Base-by-base conservation (phyloP, 2,329 filamentous ascomycete genomes). In the Cladophialophora immunda region DNA sequence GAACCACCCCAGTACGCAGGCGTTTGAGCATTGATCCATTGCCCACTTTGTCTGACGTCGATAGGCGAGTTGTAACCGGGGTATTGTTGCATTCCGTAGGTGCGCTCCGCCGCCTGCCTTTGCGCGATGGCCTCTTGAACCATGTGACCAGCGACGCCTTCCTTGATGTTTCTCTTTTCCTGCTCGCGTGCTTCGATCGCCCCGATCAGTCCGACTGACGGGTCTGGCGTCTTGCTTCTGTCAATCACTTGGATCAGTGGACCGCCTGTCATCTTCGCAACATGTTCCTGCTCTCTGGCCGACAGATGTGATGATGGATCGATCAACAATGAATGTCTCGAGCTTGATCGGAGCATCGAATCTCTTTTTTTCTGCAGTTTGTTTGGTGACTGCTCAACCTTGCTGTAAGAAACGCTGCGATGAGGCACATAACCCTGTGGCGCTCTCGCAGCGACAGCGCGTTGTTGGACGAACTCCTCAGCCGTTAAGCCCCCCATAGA, bases 201-300 rank as follows among this genome's bases (percentile, higher is more conserved):
- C 1, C 90, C 92, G 6, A 97, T 88, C 1, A 97, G 82, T 0
- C 90, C 90, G 25, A 81, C 81, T 0, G 87, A 86, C 34, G 78
- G 76, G 50, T 80, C 76, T 17, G 75, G 85, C 76, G 9, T 83
- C 79, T 62, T 82, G 81, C 52, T 81, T 79, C 67, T 84, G 81
- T 58, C 83, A 83, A 85, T 86, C 76, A 96, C 82, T 66, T 86
- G 88, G 72, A 96, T 86, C 58, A 97, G 82, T 0, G 93, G 91
- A 0, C 88, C 89, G 0, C 92, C 91, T 0, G 93, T 97, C 72
- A 92, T 84, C 41, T 91, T 88, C 9, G 93, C 92, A n/a, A 97
- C 86, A 72, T 96, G 90, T 78, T 96, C 92, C 76, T 96, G 93
- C 78, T 97, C 93, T 17, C 91, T 88, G 19, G 93, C 93, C 22